Evolutionary conservation across 495 filamentous ascomycete species (phyloP).

Genomic region (Penicillium parvum): DNA sequence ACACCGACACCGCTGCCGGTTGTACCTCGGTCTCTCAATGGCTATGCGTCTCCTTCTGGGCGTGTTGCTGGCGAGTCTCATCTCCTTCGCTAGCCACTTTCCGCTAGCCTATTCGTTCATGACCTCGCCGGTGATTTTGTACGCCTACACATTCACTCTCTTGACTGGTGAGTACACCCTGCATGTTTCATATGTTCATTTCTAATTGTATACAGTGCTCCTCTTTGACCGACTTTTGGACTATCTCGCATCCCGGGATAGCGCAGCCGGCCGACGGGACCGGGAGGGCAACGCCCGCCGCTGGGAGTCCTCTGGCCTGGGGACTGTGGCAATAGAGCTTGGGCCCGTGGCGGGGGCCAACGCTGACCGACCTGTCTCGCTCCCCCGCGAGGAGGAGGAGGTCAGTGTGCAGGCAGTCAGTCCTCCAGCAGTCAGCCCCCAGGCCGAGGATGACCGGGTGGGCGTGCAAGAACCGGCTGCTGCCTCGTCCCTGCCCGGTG

Average conservation of each 20-base stretch:
- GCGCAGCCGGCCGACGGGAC: slow-evolving; percentile 31
- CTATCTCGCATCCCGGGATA: slow-evolving; percentile 17
- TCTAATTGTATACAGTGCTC: slow-evolving; percentile 29
- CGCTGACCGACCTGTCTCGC: slow-evolving; percentile 1
- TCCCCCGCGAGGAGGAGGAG: neutral
- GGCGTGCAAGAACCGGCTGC: too few relatives aligned
- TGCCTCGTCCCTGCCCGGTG: too few relatives aligned
- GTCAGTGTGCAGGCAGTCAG: neutral
- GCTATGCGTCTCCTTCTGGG: slow-evolving; percentile 28
- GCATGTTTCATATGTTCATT: neutral
- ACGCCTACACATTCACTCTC: slow-evolving; percentile 36
- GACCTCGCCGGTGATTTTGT: slow-evolving; percentile 41
- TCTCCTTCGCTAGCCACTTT: slow-evolving; percentile 31
- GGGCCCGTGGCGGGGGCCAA: neutral
- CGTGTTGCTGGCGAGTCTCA: slow-evolving; percentile 24
- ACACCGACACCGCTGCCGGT: slow-evolving; percentile 21
- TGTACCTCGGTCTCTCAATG: slow-evolving; percentile 24
- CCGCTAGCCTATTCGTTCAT: slow-evolving; percentile 37
- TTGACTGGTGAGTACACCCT: slow-evolving; percentile 29
- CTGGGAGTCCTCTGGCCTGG: slow-evolving; percentile 3
- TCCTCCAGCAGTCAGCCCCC: too few relatives aligned
- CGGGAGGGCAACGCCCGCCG: slow-evolving; percentile 20
- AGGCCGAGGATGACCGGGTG: too few relatives aligned
- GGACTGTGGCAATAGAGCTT: slow-evolving; percentile 3
- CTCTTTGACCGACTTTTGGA: slow-evolving; percentile 44